Evolutionary conservation across 148 eudicot genomes (phyloP).

Genomic region (Chenopodium album): DNA sequence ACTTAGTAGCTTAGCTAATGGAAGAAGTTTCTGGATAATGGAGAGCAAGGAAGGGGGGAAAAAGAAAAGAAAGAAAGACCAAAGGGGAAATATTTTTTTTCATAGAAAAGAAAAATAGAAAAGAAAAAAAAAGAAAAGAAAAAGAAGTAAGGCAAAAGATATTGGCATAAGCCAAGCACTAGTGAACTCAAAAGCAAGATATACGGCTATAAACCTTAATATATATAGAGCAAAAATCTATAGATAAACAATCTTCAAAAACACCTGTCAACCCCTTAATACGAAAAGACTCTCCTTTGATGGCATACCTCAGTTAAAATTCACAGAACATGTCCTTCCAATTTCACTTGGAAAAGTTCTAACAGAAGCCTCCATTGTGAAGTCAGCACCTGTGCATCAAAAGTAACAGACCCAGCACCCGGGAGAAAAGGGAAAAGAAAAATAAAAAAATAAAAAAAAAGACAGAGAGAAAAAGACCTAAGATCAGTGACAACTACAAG

Average conservation of each 20-base stretch:
- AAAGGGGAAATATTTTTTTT: not conserved
- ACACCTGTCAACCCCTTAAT: conserved; percentile 15
- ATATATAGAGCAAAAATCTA: not conserved
- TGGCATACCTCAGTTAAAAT: conserved; percentile 60
- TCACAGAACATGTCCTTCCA: conserved; percentile 38
- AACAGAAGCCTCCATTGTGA: conserved; percentile 40
- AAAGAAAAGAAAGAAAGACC: conserved; percentile 3
- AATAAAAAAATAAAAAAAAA: not conserved
- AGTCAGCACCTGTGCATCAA: conserved; percentile 52
- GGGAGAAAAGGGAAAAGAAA: not conserved
- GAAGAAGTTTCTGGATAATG: conserved; percentile 31
- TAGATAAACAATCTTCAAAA: conserved; percentile 5
- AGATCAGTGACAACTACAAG: conserved; percentile 28
- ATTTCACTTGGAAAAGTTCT: conserved; percentile 47
- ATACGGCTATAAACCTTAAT: conserved; percentile 18
- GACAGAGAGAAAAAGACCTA: conserved; percentile 17
- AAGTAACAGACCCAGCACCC: conserved; percentile 32
- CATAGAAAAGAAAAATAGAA: not conserved
- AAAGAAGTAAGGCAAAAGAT: conserved; percentile 22
- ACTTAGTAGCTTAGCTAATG: conserved; percentile 50
- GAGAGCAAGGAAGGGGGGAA: conserved; percentile 20
- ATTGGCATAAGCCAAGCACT: conserved; percentile 4
- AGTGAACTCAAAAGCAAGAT: conserved; percentile 7
- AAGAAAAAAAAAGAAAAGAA: conserved; percentile 12
- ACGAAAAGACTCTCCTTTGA: conserved; percentile 19